Base-by-base conservation (phyloP, 768 basidiomycete species). In the Tulasnella sp. region DNA sequence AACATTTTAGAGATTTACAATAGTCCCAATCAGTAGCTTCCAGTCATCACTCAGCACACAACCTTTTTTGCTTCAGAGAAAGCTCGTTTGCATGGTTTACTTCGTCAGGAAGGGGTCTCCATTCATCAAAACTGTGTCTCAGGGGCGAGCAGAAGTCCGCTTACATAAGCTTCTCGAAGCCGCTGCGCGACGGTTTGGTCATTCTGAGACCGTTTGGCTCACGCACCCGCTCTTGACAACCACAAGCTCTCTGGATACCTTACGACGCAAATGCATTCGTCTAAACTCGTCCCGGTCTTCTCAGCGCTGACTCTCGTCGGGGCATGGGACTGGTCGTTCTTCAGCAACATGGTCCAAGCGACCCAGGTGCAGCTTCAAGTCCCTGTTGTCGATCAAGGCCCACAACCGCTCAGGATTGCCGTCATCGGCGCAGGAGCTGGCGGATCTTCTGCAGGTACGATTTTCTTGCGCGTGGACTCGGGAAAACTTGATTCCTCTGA, bases 361-460 rank as follows among this genome's bases (percentile, higher is more conserved):
- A 37, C 35, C n/a, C 35, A 36, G 17, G 35, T 40, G 32, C 34
- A 36, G 22, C 34, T 40, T 22, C 64, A 65, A 22, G 52, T 59
- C 16, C 34, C 47, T 22, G 17, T 36, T 36, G 26, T 66, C 37
- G 36, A 35, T 11, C 12, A 32, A 22, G 8, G 32, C 17, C 42
- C 69, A 7, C 42, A 11, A 47, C 41, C 62, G 17, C 32, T 72
- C 36, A 72, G 89, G 63, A 84, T 97, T 76, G 95, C 94, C 8
- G 88, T 97, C 77, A 86, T 97, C 69, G 95, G 95, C 19, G 94
- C 95, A 0, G 95, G 95, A 34, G 94, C 95, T 16, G 92, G 84
- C 11, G 95, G 95, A 9, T 87, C 86, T 17, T 90, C 92, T 32
- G 91, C 94, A 26, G 69, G 69, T 70, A 79, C n/a, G n/a, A 80